A percentile compares a stretch with the other conserved stretches of the same genome.
Evolutionary conservation across 2,329 filamentous ascomycete species (phyloP).

Genomic region (Diaporthe sp.): DNA sequence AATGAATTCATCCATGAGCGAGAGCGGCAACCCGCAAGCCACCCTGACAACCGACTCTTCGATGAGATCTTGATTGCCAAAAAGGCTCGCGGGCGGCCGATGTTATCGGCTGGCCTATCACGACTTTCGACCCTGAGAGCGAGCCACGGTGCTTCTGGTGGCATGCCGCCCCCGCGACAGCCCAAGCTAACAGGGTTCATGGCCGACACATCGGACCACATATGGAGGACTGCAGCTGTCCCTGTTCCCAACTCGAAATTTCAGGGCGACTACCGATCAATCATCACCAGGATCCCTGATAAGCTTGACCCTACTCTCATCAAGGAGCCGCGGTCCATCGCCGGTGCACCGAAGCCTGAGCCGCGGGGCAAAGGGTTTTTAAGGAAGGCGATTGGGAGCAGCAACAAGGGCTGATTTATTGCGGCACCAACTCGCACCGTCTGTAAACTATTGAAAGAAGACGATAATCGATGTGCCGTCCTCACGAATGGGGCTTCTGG

Average conservation of each 20-base stretch:
- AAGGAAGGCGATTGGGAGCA: conserved; percentile 65
- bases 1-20: conserved; percentile 90
- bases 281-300: conserved; percentile 78
- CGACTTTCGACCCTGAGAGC: conserved; percentile 72
- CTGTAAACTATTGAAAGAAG: neutral
- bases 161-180: conserved; percentile 52
- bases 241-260: conserved; percentile 74
- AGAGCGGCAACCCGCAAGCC: conserved; percentile 73
- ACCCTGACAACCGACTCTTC: conserved; percentile 80
- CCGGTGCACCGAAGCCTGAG: conserved; percentile 81
- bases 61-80: conserved; percentile 89
- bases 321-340: conserved; percentile 91
- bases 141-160: conserved; percentile 65
- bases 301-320: conserved; percentile 89
- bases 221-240: conserved; percentile 80
- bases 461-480: neutral
- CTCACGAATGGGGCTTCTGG: neutral
- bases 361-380: conserved; percentile 65
- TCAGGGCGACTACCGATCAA: conserved; percentile 72
- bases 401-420: conserved; percentile 14
- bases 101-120: conserved; percentile 75
- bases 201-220: conserved; percentile 80
- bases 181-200: conserved; percentile 72
- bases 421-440: neutral
- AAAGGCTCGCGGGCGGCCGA: conserved; percentile 74